Base-by-base conservation (phyloP, 208 protist species). In the Acanthamoeba royreba region DNA sequence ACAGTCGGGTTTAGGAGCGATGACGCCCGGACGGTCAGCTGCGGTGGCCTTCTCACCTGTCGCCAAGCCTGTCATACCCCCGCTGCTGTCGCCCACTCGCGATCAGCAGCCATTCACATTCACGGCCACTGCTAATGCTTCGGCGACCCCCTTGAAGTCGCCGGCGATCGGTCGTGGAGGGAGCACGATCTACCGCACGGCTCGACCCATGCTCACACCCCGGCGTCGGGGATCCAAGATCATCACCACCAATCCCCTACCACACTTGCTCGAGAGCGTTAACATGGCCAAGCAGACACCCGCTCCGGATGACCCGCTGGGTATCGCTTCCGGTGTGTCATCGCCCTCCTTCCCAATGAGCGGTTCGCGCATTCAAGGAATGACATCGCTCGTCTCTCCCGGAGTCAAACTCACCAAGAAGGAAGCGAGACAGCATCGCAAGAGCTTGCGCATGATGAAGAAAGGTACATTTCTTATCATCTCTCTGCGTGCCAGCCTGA, bases 331-430 rank as follows among this genome's bases (percentile, higher is more conserved):
- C 11, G n/a, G 19, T 9, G 49, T 55, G 13, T 15, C 17, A 19
- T 79, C 66, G 19, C 38, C 66, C 25, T 25, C 35, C 1, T 79
- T 22, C 1, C 19, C 58, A 13, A 25, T 42, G 42, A 31, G 7
- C 31, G 79, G 79, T 19, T 88, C 79, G 38, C 79, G 79, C 45
- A 52, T 61, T 8, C 31, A 35, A 25, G 47, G 28, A 0, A 25
- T 38, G 5, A 17, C 31, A 13, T 11, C 66, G 11, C 33, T 28
- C 66, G 58, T 46, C 38, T 45, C 79, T 3, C 79, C 79, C 3
- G 45, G 35, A n/a, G 31, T 88, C 79, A 88, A 61, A 22, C 43
- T 88, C 47, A 88, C 28, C 79, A 88, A 88, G 25, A 88, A 88
- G 79, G 79, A 88, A 46, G n/a, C 49, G 35, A 63, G 45, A 15